These are phyloP conservation scores for Wallacemonas rigidus DNA, from an alignment of 208 protist species.

Conservation along the genomic window DNA sequence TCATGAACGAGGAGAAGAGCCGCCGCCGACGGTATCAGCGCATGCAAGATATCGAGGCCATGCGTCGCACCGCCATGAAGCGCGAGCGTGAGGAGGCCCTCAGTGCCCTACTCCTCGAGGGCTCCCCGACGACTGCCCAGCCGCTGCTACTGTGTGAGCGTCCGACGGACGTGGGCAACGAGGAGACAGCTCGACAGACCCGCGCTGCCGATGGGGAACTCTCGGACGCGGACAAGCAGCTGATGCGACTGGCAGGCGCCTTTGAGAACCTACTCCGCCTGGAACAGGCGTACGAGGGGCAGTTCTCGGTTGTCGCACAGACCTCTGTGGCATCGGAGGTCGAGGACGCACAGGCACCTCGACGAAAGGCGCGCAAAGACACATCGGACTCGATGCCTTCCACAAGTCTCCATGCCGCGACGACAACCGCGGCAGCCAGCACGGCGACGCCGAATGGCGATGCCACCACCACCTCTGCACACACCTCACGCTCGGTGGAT, in stretches of 20 bases:
- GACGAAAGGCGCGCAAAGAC: neutral
- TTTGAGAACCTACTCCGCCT: constrained; percentile 85
- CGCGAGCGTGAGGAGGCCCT: constrained; percentile 84
- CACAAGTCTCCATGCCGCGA: neutral
- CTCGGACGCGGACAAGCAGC: constrained; percentile 35
- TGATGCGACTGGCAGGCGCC: constrained; percentile 69
- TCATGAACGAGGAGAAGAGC: constrained; percentile 86
- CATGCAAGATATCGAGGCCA: constrained; percentile 64
- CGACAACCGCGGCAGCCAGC: neutral
- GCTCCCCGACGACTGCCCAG: constrained; percentile 21
- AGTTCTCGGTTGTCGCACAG: constrained; percentile 1
- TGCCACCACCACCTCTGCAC: neutral
- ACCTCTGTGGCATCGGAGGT: neutral
- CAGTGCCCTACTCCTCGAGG: constrained; percentile 43
- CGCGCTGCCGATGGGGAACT: neutral
- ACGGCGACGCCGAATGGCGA: neutral
- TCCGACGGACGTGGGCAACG: constrained; percentile 1
- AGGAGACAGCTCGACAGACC: neutral
- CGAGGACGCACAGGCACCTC: neutral
- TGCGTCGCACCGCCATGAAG: constrained; percentile 84
- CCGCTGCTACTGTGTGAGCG: constrained; percentile 22
- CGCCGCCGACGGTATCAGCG: constrained; percentile 69
- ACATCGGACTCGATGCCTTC: neutral
- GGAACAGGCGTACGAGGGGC: constrained; percentile 36
- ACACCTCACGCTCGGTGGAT: constrained; percentile 24